phyloP scores from a whole-genome alignment of 139 green algal genomes.

The Tetraselmis striata region DNA sequence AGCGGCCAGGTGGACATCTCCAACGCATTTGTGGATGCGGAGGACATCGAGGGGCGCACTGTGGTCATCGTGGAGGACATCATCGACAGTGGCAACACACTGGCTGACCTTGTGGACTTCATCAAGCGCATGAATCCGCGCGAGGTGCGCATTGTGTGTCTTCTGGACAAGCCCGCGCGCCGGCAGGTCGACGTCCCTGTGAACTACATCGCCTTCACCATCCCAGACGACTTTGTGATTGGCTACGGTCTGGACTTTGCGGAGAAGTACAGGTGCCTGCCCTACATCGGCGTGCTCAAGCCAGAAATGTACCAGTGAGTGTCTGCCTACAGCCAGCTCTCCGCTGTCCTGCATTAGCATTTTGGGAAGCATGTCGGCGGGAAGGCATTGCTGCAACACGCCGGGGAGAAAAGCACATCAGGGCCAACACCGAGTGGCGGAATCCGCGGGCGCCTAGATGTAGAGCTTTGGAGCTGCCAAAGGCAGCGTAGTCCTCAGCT shows the following conservation, averaged over 20 bases:
- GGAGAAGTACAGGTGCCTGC: conserved; percentile 64
- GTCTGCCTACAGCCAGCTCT: too few relatives aligned
- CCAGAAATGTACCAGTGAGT: conserved; percentile 37
- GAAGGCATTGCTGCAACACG: too few relatives aligned
- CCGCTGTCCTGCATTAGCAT: too few relatives aligned
- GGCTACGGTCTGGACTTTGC: conserved; percentile 90
- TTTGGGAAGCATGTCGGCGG: too few relatives aligned
- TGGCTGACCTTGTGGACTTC: conserved; percentile 20
- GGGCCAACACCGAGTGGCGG: too few relatives aligned
- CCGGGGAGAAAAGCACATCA: too few relatives aligned
- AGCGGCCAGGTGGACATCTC: conserved; percentile 26
- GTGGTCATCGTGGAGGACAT: conserved; percentile 77
- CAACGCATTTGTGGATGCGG: background rate
- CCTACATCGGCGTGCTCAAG: conserved; percentile 75
- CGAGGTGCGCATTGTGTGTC: conserved; percentile 37
- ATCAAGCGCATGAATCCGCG: conserved; percentile 30
- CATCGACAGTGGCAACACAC: conserved; percentile 71
- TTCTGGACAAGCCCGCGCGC: conserved; percentile 71
- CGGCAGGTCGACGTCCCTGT: conserved; percentile 41
- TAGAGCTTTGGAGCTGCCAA: too few relatives aligned
- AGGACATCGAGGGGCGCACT: conserved; percentile 28
- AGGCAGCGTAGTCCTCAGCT: too few relatives aligned
- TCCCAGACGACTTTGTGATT: conserved; percentile 84
- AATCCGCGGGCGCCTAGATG: too few relatives aligned
- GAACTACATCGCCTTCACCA: conserved; percentile 56